A percentile compares a stretch with the other conserved stretches of the same genome.
Evolutionary conservation across 768 basidiomycete species (phyloP).

Genomic region (Phylloporus sp.): DNA sequence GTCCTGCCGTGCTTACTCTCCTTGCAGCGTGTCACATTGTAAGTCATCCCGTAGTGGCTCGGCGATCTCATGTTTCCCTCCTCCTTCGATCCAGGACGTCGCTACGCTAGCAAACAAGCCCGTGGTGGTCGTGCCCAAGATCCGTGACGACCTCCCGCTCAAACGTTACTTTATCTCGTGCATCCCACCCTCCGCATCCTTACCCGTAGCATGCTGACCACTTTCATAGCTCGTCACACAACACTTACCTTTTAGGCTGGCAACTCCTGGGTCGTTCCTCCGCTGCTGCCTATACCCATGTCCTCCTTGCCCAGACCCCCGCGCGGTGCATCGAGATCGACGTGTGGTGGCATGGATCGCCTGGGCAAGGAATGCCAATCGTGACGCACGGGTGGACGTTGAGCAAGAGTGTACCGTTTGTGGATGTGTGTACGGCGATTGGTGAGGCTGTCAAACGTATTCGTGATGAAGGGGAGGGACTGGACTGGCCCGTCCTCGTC

Average conservation of each 20-base stretch:
- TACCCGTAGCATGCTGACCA: background rate
- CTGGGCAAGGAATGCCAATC: slow-evolving; percentile 40
- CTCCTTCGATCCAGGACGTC: slow-evolving; percentile 18
- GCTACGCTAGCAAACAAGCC: slow-evolving; percentile 33
- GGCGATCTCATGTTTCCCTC: no score
- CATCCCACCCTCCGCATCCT: slow-evolving; percentile 16
- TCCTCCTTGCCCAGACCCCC: slow-evolving; percentile 37
- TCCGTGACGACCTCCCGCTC: slow-evolving; percentile 44
- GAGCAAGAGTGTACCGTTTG: slow-evolving; percentile 46
- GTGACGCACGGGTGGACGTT: slow-evolving; percentile 63
- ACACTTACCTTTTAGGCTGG: slow-evolving; percentile 57
- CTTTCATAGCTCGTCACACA: slow-evolving; percentile 48
- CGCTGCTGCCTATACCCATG: slow-evolving; percentile 49
- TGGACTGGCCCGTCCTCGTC: slow-evolving; percentile 54
- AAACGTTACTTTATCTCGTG: slow-evolving; percentile 54
- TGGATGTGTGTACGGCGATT: slow-evolving; percentile 44
- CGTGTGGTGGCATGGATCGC: slow-evolving; percentile 48
- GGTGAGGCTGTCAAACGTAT: slow-evolving; percentile 17
- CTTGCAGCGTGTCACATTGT: slow-evolving; percentile 33
- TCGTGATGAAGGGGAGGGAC: slow-evolving; percentile 14
- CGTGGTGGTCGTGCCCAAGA: slow-evolving; percentile 26
- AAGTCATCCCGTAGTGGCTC: slow-evolving; percentile 2
- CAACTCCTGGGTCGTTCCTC: slow-evolving; percentile 54
- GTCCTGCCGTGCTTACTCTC: slow-evolving; percentile 35
- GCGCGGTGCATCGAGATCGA: slow-evolving; percentile 65